These are phyloP conservation scores for Eucalyptus coolabah DNA, from an alignment of 345 rosid genomes.

Conservation along the genomic window DNA sequence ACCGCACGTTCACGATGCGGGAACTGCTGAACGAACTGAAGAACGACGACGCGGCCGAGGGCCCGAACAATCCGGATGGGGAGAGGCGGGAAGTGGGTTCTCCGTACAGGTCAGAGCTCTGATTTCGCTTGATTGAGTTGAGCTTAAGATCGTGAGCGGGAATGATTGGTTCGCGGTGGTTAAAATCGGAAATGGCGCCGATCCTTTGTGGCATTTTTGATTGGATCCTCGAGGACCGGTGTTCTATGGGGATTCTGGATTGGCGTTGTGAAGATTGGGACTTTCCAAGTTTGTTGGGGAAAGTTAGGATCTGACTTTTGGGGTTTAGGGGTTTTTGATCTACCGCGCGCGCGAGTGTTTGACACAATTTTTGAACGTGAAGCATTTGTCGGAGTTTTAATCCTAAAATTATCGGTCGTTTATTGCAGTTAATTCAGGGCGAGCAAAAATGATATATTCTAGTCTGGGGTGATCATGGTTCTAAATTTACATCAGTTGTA, in stretches of 20 bases:
- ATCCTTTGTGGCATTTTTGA: background rate
- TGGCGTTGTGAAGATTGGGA: background rate
- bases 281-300: background rate
- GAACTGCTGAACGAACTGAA: slow-evolving; percentile 71
- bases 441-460: background rate
- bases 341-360: background rate
- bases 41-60: slow-evolving; percentile 47
- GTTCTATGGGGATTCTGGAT: background rate
- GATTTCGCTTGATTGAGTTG: background rate
- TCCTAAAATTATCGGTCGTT: background rate
- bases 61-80: background rate
- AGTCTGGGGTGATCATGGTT: background rate
- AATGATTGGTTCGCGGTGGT: background rate
- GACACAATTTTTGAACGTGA: background rate
- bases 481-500: background rate
- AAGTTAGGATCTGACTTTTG: background rate
- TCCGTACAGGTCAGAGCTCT: slow-evolving; percentile 43
- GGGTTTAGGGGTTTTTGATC: background rate
- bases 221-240: background rate
- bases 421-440: background rate
- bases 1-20: slow-evolving; percentile 80
- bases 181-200: background rate
- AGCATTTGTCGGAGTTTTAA: background rate
- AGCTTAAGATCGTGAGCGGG: background rate
- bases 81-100: slow-evolving; percentile 10